phyloP scores from a whole-genome alignment of 768 basidiomycete genomes.

The Mycena alexandri region DNA sequence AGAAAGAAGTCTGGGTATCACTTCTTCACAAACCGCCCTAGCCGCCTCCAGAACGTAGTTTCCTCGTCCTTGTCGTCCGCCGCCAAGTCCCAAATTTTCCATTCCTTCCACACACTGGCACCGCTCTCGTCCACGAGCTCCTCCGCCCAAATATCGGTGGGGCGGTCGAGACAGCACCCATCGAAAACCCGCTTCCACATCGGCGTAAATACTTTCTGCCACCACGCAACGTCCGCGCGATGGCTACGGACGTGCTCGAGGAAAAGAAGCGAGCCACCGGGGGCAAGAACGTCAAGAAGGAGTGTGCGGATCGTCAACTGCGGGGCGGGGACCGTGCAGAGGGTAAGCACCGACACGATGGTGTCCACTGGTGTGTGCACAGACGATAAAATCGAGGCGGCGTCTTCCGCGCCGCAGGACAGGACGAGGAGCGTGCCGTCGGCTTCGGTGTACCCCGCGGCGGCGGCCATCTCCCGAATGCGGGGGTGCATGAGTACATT shows the following conservation, averaged over 20 bases:
- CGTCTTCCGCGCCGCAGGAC: conserved; percentile 74
- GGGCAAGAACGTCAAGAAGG: conserved; percentile 65
- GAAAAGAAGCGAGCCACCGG: conserved; percentile 74
- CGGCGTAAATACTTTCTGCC: conserved; percentile 81
- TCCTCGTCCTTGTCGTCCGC: conserved; percentile 64
- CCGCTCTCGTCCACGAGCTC: conserved; percentile 47
- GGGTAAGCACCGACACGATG: conserved; percentile 71
- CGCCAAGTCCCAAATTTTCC: conserved; percentile 58
- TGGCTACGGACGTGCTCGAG: conserved; percentile 77
- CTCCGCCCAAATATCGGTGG: conserved; percentile 62
- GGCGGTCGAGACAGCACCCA: conserved; percentile 74
- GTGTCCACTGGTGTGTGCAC: conserved; percentile 62
- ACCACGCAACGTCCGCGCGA: conserved; percentile 68
- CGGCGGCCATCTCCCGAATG: conserved; percentile 62
- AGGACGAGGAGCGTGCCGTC: conserved; percentile 70
- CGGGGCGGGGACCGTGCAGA: conserved; percentile 75
- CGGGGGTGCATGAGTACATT: conserved; percentile 72
- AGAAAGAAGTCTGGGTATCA: not conserved
- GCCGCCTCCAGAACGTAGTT: conserved; percentile 66
- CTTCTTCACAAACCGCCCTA: conserved; percentile 70
- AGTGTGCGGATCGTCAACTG: conserved; percentile 61
- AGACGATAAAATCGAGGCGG: conserved; percentile 57
- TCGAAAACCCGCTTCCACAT: conserved; percentile 71
- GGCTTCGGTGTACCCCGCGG: conserved; percentile 65
- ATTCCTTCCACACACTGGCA: conserved; percentile 62